Conservation (phyloP, 2,329 filamentous ascomycete genomes). For the Aspergillus ochraceus region DNA sequence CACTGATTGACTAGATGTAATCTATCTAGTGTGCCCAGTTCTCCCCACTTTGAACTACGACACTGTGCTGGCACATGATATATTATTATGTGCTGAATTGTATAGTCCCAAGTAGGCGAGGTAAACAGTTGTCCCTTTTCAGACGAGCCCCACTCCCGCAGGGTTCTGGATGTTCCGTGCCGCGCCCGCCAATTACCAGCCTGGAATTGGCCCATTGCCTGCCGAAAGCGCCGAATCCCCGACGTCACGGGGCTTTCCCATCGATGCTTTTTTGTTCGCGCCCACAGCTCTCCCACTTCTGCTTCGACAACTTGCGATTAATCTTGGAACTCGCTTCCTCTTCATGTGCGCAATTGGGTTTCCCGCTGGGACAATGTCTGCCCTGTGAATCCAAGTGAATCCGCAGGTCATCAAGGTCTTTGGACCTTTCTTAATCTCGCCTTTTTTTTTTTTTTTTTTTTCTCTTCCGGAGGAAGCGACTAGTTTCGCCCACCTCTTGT, state of each 20-base stretch:
- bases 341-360: slow-evolving; percentile 14
- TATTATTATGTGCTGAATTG: no score
- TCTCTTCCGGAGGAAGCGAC: neutral
- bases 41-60: no score
- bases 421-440: neutral
- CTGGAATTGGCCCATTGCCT: slow-evolving; percentile 16
- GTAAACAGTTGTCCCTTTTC: slow-evolving; percentile 20
- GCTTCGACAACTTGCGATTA: slow-evolving; percentile 1
- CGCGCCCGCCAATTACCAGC: slow-evolving; percentile 26
- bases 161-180: slow-evolving; percentile 20
- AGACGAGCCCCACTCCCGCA: slow-evolving; percentile 16
- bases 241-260: slow-evolving; percentile 24
- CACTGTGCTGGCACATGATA: no score
- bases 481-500: neutral
- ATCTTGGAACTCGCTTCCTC: neutral
- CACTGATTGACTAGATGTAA: no score
- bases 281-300: neutral
- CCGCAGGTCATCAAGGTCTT: slow-evolving; percentile 8
- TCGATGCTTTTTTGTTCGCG: neutral
- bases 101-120: no score
- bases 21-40: no score
- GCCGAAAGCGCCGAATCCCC: slow-evolving; percentile 34
- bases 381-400: slow-evolving; percentile 12
- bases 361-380: slow-evolving; percentile 14
- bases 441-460: no score